phyloP scores from a whole-genome alignment of 257 asterid genomes.

The Linaria vulgaris region DNA sequence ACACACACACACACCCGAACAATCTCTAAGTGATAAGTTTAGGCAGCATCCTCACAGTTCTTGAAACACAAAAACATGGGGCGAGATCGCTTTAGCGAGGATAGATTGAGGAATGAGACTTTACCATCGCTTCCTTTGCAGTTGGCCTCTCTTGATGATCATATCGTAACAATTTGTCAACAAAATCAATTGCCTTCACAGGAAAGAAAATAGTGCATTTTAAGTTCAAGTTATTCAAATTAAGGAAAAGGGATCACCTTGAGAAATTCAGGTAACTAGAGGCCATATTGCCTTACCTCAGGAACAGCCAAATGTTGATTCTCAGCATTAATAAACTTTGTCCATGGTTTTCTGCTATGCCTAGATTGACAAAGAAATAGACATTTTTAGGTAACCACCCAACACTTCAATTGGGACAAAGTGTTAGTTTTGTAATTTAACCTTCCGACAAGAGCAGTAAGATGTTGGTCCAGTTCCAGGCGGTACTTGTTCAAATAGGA shows the following conservation, averaged over 20 bases:
- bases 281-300: slow-evolving; percentile 39
- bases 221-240: neutral
- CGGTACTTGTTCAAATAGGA: slow-evolving; percentile 71
- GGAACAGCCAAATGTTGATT: slow-evolving; percentile 65
- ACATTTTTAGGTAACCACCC: slow-evolving; percentile 18
- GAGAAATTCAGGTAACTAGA: neutral
- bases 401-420: neutral
- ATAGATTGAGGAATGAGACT: slow-evolving; percentile 1
- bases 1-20: neutral
- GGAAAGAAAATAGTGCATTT: neutral
- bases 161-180: slow-evolving; percentile 61
- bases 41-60: neutral
- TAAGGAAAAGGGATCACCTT: neutral
- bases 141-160: slow-evolving; percentile 81
- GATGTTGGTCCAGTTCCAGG: slow-evolving; percentile 66
- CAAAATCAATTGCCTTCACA: slow-evolving; percentile 67
- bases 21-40: neutral
- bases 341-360: slow-evolving; percentile 59
- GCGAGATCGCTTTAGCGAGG: neutral
- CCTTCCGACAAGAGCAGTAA: slow-evolving; percentile 82
- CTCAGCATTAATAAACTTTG: slow-evolving; percentile 49
- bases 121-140: slow-evolving; percentile 79
- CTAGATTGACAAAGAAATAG: slow-evolving; percentile 32
- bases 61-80: neutral
- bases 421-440: slow-evolving; percentile 12